Percentiles rank a stretch among this genome's conserved stretches.
These are phyloP conservation scores for Oryza glaberrima DNA, from an alignment of 176 grass and related monocot species.

Conservation along the genomic window DNA sequence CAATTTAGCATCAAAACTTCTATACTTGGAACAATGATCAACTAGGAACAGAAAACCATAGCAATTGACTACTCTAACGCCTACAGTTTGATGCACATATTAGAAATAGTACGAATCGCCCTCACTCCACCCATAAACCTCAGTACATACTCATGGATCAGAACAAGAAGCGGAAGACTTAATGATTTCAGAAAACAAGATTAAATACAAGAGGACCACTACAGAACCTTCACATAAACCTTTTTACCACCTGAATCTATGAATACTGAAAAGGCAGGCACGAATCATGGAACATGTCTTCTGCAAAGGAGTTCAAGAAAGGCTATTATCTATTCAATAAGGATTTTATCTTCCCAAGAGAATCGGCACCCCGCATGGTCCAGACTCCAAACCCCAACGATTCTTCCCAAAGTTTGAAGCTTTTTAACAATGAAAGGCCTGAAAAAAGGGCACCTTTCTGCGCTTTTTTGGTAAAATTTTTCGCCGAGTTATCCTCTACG, in stretches of 20 bases:
- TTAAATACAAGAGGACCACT: not conserved
- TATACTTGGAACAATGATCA: slow-evolving; percentile 16
- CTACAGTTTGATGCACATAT: slow-evolving; percentile 16
- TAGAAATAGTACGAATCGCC: not conserved
- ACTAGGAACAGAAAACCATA: not conserved
- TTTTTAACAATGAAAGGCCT: not conserved
- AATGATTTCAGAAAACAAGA: not conserved
- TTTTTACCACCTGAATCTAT: not conserved
- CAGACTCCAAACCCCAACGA: not conserved
- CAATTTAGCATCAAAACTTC: slow-evolving; percentile 6
- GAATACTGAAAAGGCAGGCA: not conserved
- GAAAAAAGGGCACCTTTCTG: not conserved
- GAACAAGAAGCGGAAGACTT: not conserved
- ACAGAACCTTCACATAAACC: slow-evolving; percentile 1
- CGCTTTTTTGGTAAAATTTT: not conserved
- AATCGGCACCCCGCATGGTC: slow-evolving; percentile 5
- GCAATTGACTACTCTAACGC: not conserved
- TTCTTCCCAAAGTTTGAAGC: not conserved
- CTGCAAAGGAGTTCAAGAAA: not conserved
- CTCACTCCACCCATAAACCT: not conserved
- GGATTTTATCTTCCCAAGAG: slow-evolving; percentile 23
- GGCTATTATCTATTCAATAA: not conserved
- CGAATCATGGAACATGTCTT: not conserved
- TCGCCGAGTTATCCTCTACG: slow-evolving; percentile 26
- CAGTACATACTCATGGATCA: not conserved